Evolutionary conservation across 805 yeast genomes (phyloP), one percentile per base, ranked within the genome.

Genomic region (Wickerhamiella shivajii): DNA sequence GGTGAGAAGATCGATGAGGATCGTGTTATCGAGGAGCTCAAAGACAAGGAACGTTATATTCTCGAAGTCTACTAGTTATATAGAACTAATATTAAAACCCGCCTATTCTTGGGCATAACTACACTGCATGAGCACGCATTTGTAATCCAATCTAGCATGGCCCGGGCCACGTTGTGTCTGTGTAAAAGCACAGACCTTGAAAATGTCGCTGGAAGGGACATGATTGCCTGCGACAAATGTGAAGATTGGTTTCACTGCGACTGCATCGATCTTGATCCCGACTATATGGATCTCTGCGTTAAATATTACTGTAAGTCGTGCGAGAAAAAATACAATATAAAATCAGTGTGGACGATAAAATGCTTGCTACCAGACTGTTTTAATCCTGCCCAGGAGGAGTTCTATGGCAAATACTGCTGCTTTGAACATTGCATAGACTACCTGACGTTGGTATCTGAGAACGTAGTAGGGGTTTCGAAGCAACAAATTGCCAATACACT

Each of bases 141-240:
- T n/a, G n/a, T n/a, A n/a, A n/a, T n/a, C n/a, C n/a, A n/a, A n/a
- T n/a, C n/a, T n/a, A n/a, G n/a, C n/a, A n/a, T n/a, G n/a, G n/a
- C n/a, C n/a, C n/a, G n/a, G n/a, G n/a, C n/a, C n/a, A n/a, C n/a
- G n/a, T n/a, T n/a, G n/a, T n/a, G n/a, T n/a, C n/a, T n/a, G n/a
- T n/a, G n/a, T n/a, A n/a, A n/a, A n/a, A n/a, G n/a, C n/a, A n/a
- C n/a, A n/a, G n/a, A n/a, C n/a, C n/a, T n/a, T n/a, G n/a, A n/a
- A n/a, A n/a, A n/a, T n/a, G n/a, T n/a, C n/a, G n/a, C n/a, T n/a
- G n/a, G n/a, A n/a, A n/a, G n/a, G n/a, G n/a, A n/a, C n/a, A 85
- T 85, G 96, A 77, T 85, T n/a, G 81, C 78, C 0, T 84, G 96
- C 51, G 95, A 84, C 51, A 85, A 81, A 5, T 85, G 96, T 55